Conservation (phyloP, 2,329 filamentous ascomycete genomes). For the Exophiala lecanii-corni region DNA sequence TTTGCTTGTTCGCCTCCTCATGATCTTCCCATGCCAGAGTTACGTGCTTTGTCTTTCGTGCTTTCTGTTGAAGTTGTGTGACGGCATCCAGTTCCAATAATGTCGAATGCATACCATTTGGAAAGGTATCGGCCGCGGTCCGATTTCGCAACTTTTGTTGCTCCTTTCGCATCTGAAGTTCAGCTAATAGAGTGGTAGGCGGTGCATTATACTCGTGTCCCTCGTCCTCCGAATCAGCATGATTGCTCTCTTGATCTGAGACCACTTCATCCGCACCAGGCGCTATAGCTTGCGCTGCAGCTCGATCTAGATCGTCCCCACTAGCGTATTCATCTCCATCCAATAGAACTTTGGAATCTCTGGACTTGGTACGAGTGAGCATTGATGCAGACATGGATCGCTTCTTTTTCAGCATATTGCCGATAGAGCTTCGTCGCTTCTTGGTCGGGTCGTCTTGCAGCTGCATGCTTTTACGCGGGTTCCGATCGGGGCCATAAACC, state of each 20-base stretch:
- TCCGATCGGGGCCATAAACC: slow-evolving; percentile 56
- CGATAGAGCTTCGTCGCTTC: slow-evolving; percentile 32
- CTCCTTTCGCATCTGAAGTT: slow-evolving; percentile 84
- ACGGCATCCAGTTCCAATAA: slow-evolving; percentile 87
- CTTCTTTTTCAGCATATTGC: slow-evolving; percentile 26
- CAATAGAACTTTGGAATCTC: slow-evolving; percentile 14
- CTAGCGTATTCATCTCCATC: slow-evolving; percentile 18
- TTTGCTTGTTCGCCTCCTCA: slow-evolving; percentile 43
- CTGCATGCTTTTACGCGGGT: slow-evolving; percentile 30
- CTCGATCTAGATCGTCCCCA: slow-evolving; percentile 23
- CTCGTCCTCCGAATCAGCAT: slow-evolving; percentile 45
- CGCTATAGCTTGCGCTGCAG: slow-evolving; percentile 20
- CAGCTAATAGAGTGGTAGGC: slow-evolving; percentile 86
- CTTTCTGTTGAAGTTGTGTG: slow-evolving; percentile 73
- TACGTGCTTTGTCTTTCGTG: slow-evolving; percentile 69
- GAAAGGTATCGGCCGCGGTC: slow-evolving; percentile 58
- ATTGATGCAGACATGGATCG: slow-evolving; percentile 24
- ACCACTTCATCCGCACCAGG: slow-evolving; percentile 25
- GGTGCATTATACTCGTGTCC: slow-evolving; percentile 57
- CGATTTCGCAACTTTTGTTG: slow-evolving; percentile 77
- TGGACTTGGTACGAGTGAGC: slow-evolving; percentile 18
- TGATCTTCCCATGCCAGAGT: slow-evolving; percentile 87
- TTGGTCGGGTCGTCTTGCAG: slow-evolving; percentile 22
- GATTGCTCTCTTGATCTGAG: slow-evolving; percentile 39
- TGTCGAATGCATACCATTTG: slow-evolving; percentile 83